Base-by-base conservation (phyloP, 495 filamentous ascomycete species). In the Podospora pseudocomata region DNA sequence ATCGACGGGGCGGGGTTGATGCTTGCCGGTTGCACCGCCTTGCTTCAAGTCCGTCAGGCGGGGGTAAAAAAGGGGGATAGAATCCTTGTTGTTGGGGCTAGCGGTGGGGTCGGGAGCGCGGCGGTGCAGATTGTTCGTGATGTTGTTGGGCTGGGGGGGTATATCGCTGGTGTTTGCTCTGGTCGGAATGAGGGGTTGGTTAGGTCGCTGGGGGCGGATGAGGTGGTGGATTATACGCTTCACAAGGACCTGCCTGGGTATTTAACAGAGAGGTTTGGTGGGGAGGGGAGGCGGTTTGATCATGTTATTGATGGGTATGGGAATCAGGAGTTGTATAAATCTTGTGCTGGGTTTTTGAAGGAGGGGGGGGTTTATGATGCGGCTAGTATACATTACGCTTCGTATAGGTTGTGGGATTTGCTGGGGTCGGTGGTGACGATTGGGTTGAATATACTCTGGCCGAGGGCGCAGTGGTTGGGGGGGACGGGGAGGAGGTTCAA, bases 81-180 rank as follows among this genome's bases (percentile, higher is more conserved):
- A 27, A 78, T 82, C 13, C 58, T 83, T 34, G 71, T 84, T 1
- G 75, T 80, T 62, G 82, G 76, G 0, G 81, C 77, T 0, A 77
- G 79, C 64, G 82, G 82, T 5, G 82, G 80, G 49, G 69, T 81
- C 5, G 82, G 82, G 11, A 67, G 62, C 2, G 63, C 80, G 70
- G 75, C 72, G 20, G 71, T 82, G 67, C 82, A 84, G 70, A 72
- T 83, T 63, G 75, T 68, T 0, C 67, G 73, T 49, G 63, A 67
- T 19, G 60, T 53, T 49, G 78, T 81, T 5, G 80, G 77, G 16
- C 34, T 65, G 60, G 63, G 56, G 15, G 80, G 79, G 58, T 54
- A 34, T 56, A 70, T 81, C n/a, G 77, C 81, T n/a, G 80, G 53
- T 7, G 73, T 81, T 26, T 81, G 79, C 61, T 63, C 61, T 4